A percentile compares a stretch with the other conserved stretches of the same genome.
Conservation (phyloP, 2,329 filamentous ascomycete species). For the Sporothrix variecibatus region DNA sequence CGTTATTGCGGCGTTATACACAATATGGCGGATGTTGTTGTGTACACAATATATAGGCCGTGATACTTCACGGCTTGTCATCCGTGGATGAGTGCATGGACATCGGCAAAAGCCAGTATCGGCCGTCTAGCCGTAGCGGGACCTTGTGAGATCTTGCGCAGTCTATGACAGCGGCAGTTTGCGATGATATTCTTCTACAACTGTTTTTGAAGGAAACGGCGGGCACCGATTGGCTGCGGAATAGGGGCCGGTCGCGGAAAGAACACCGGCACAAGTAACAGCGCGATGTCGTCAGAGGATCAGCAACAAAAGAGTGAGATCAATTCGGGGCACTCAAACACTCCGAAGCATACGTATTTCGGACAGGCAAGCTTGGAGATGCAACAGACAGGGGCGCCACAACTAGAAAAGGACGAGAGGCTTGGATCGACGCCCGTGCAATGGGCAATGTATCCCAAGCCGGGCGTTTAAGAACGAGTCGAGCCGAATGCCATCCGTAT, state of each 20-base stretch:
- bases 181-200: neutral
- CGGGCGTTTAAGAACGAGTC: neutral
- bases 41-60: neutral
- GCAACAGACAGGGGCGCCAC: neutral
- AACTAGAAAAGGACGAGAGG: neutral
- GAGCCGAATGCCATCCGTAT: slow-evolving; percentile 11
- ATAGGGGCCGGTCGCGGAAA: neutral
- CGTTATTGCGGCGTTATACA: too few relatives aligned
- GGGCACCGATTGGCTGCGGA: neutral
- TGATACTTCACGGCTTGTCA: neutral
- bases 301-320: neutral
- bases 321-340: neutral
- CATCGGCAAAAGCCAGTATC: neutral
- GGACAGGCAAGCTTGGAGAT: neutral
- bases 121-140: neutral
- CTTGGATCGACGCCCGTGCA: neutral
- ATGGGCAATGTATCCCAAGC: slow-evolving; percentile 8
- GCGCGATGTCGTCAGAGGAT: neutral
- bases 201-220: neutral
- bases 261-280: neutral
- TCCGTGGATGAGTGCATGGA: neutral
- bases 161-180: neutral
- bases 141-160: neutral
- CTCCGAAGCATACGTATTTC: neutral
- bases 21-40: neutral